A percentile compares a stretch with the other conserved stretches of the same genome.
These are phyloP conservation scores for Alternaria arborescens DNA, from an alignment of 2,329 filamentous ascomycete genomes.

Conservation along the genomic window DNA sequence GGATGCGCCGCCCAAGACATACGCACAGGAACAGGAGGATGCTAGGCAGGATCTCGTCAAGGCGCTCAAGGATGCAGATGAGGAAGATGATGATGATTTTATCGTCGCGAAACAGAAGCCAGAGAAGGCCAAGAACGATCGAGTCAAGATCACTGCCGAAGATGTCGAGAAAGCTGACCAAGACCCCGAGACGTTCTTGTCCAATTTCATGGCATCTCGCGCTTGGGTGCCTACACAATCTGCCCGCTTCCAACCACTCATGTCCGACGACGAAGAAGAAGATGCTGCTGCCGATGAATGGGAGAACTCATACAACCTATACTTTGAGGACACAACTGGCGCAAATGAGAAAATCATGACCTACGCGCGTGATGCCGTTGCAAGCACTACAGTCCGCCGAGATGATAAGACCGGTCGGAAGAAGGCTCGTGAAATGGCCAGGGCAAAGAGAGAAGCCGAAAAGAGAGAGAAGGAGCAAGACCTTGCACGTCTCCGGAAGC, in stretches of 20 bases:
- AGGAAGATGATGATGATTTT: conserved; percentile 73
- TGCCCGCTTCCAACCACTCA: conserved; percentile 79
- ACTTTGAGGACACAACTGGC: conserved; percentile 90
- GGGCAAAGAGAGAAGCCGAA: conserved; percentile 78
- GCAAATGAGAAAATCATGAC: conserved; percentile 88
- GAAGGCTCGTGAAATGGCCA: conserved; percentile 79
- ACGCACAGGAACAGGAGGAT: conserved; percentile 86
- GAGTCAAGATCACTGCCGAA: conserved; percentile 54
- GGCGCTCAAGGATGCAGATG: conserved; percentile 75
- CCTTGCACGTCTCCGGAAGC: conserved; percentile 80
- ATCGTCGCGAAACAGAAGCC: conserved; percentile 73
- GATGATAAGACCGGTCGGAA: conserved; percentile 81
- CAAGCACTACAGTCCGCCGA: conserved; percentile 82
- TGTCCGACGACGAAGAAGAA: conserved; percentile 87
- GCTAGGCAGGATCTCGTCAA: conserved; percentile 80
- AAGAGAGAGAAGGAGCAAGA: conserved; percentile 80
- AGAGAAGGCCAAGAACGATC: conserved; percentile 36
- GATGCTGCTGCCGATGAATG: conserved; percentile 82
- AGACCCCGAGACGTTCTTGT: conserved; percentile 91
- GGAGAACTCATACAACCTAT: conserved; percentile 92
- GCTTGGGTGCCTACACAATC: conserved; percentile 81
- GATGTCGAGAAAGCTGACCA: conserved; percentile 80
- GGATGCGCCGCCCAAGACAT: conserved; percentile 70
- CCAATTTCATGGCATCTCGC: conserved; percentile 90
- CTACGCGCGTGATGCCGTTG: conserved; percentile 86